phyloP scores from a whole-genome alignment of 1,139 yeast species.

The Yamadazyma atmosphaerica region DNA sequence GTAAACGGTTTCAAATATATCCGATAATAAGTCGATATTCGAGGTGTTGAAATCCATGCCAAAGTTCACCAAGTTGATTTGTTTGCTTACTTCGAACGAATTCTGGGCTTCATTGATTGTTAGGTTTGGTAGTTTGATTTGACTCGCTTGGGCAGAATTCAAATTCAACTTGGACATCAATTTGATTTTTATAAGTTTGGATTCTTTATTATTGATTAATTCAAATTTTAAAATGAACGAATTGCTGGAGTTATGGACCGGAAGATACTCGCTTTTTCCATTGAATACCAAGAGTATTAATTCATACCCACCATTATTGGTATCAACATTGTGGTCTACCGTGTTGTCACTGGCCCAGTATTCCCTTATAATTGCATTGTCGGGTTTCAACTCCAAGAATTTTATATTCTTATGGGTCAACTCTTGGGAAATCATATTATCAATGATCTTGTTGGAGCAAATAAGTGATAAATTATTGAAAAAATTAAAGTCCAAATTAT shows the following conservation, averaged over 20 bases:
- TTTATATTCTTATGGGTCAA: slow-evolving; percentile 43
- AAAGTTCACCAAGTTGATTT: slow-evolving; percentile 26
- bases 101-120: slow-evolving; percentile 23
- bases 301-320: slow-evolving; percentile 15
- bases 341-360: slow-evolving; percentile 4
- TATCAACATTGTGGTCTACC: too few species aligned
- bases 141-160: slow-evolving; percentile 32
- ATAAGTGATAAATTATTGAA: slow-evolving; percentile 50
- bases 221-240: slow-evolving; percentile 35
- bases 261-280: slow-evolving; percentile 31
- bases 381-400: slow-evolving; percentile 25
- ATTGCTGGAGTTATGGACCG: slow-evolving; percentile 36
- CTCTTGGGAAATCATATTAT: slow-evolving; percentile 65
- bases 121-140: slow-evolving; percentile 17
- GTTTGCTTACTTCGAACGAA: slow-evolving; percentile 30
- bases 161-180: slow-evolving; percentile 16
- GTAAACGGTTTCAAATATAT: slow-evolving; percentile 30
- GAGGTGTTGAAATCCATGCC: slow-evolving; percentile 14
- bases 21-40: slow-evolving; percentile 19
- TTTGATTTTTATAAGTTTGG: slow-evolving; percentile 12
- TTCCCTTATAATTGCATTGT: slow-evolving; percentile 2
- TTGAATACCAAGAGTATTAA: slow-evolving; percentile 36
- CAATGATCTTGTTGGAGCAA: slow-evolving; percentile 60
- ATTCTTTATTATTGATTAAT: slow-evolving; percentile 20
- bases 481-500: slow-evolving; percentile 33